Evolutionary conservation across 805 yeast genomes (phyloP), one percentile per base, ranked within the genome.

Genomic region (Cyberlindnera petersonii): DNA sequence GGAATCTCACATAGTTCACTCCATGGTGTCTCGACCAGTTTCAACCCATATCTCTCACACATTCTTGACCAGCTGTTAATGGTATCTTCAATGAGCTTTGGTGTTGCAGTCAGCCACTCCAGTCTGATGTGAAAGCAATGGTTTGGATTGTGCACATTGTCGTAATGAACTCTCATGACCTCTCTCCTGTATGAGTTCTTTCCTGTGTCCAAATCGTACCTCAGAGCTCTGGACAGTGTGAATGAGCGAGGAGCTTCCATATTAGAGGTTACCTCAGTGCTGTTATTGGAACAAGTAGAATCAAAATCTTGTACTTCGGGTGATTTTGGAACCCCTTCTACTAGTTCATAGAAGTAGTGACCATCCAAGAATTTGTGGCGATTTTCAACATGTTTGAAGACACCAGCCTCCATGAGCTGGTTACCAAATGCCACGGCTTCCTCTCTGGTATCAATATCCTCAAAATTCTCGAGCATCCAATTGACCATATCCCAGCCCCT

Each of bases 81-180:
- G 10, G 84, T 68, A 48, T 88, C 95, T 42, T 88, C 96, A 35
- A 86, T 77, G 23, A 86, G 65, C 55, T 84, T 85, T 2, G 95
- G 83, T 0, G 98, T 87, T 0, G 95, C 79, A 44, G 84, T 86
- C 23, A 91, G 64, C 99, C 99, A 93, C 57, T 93, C 97, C 11
- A 91, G 60, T 33, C 96, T 69, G 23, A 93, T 73, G 55, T 91
- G 98, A 65, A 81, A 93, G 56, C 97, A 89, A 53, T 89, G 95
- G 49, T 85, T 91, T 0, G 97, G 96, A 55, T 89, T 91, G 58
- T 88, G 96, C 4, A 89, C 89, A 31, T 81, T 72, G 57, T 93
- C 99, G 54, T 86, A 86, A 61, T 91, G 97, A 1, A 93, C 87
- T 6, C 79, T 77, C 31, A 88, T 68, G 3, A 79, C 60, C 50